Percentiles rank a stretch among this genome's conserved stretches.
Conservation (phyloP, 1,284 basidiomycete genomes). For the Vanrija sp. region DNA sequence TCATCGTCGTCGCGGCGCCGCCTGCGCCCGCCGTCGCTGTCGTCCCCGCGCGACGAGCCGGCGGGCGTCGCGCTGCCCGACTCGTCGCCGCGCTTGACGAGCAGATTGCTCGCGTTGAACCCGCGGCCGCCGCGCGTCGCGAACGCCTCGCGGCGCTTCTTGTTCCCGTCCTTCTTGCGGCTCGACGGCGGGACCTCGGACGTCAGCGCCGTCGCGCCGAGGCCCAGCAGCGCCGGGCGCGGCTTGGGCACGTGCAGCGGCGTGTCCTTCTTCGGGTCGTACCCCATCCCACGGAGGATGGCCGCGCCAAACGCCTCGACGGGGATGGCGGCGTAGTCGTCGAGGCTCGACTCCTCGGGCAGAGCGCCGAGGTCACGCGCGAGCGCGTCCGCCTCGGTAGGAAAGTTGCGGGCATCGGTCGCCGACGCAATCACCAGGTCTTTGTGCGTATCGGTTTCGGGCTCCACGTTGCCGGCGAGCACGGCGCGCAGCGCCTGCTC, state of each 20-base stretch:
- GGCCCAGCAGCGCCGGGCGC: constrained; percentile 77
- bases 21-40: constrained; percentile 12
- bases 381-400: constrained; percentile 67
- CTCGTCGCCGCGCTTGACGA: constrained; percentile 27
- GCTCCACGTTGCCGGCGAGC: constrained; percentile 42
- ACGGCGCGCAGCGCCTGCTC: constrained; percentile 42
- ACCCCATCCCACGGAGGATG: constrained; percentile 93
- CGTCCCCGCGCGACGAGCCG: constrained; percentile 6
- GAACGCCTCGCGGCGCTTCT: constrained; percentile 26
- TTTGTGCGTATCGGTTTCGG: constrained; percentile 41
- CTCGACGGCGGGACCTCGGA: constrained; percentile 28
- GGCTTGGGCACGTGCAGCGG: constrained; percentile 73
- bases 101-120: constrained; percentile 35
- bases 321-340: constrained; percentile 86
- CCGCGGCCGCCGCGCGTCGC: constrained; percentile 40
- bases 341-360: constrained; percentile 57
- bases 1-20: constrained; percentile 18
- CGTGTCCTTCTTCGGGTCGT: constrained; percentile 63
- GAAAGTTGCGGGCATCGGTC: constrained; percentile 19
- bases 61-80: constrained; percentile 2
- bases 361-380: constrained; percentile 72
- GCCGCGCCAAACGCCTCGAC: constrained; percentile 91
- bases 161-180: constrained; percentile 15
- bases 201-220: constrained; percentile 71
- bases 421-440: constrained; percentile 50